Conservation (phyloP, 257 asterid species). For the Nicotiana sylvestris region DNA sequence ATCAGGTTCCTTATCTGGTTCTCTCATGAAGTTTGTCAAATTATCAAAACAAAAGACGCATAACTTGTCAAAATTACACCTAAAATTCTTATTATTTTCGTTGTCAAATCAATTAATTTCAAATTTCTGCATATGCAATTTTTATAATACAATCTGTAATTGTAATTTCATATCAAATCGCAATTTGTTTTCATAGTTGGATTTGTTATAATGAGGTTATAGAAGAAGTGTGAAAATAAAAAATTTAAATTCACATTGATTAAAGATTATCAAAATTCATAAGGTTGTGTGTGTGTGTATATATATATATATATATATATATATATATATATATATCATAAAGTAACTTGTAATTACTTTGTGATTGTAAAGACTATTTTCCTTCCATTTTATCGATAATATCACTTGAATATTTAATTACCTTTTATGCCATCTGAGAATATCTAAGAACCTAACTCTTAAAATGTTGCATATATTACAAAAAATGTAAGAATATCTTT, state of each 20-base stretch:
- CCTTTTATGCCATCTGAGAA: too few species aligned
- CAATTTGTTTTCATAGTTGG: neutral
- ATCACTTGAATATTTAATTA: too few species aligned
- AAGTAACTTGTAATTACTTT: neutral
- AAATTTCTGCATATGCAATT: neutral
- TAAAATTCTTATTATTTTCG: neutral
- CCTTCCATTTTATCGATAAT: too few species aligned
- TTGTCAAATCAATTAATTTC: neutral
- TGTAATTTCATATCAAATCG: neutral
- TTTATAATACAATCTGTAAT: neutral
- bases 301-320: too few species aligned
- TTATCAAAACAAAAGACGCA: too few species aligned
- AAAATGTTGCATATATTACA: too few species aligned
- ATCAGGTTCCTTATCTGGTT: too few species aligned
- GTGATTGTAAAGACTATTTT: neutral
- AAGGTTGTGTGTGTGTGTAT: too few species aligned
- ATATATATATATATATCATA: neutral
- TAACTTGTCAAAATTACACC: too few species aligned
- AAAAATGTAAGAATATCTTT: too few species aligned
- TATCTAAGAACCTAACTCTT: too few species aligned
- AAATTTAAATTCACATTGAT: neutral
- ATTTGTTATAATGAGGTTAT: neutral
- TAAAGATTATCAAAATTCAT: neutral
- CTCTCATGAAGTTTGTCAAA: too few species aligned
- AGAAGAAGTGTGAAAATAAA: neutral